These are phyloP conservation scores for Aurantiochytrium sp. DNA, from an alignment of 108 stramenopile genomes.

Conservation along the genomic window DNA sequence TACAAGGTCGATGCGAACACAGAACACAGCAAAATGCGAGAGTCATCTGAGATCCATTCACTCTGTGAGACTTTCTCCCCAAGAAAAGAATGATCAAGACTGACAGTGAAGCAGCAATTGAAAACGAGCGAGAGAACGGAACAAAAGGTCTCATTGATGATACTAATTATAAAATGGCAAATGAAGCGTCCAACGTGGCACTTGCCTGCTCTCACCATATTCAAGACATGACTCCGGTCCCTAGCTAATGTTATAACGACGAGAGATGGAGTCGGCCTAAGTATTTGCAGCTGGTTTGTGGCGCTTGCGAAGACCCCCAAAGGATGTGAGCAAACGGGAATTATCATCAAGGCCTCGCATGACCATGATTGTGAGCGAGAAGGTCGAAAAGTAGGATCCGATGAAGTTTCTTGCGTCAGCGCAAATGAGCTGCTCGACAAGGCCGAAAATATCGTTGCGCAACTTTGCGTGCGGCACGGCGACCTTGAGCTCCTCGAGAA, in stretches of 20 bases:
- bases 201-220: too few species aligned
- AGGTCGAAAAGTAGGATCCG: neutral
- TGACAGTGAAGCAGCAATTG: too few species aligned
- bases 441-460: neutral
- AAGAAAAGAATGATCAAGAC: too few species aligned
- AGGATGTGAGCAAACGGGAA: neutral
- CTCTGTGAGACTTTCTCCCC: too few species aligned
- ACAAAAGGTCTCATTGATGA: too few species aligned
- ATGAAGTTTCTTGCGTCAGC: neutral
- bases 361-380: neutral
- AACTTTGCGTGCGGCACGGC: neutral
- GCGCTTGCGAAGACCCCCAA: neutral
- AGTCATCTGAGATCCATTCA: too few species aligned
- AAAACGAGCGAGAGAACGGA: too few species aligned
- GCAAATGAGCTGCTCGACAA: conserved; percentile 14
- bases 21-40: too few species aligned
- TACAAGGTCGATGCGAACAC: too few species aligned
- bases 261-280: neutral
- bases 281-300: neutral
- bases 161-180: too few species aligned
- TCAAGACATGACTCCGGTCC: neutral
- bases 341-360: neutral
- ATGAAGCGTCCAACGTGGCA: too few species aligned
- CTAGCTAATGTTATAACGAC: too few species aligned
- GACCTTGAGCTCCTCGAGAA: neutral